Base-by-base conservation (phyloP, 1,284 basidiomycete genomes). In the Fomitopsis schrenkii region DNA sequence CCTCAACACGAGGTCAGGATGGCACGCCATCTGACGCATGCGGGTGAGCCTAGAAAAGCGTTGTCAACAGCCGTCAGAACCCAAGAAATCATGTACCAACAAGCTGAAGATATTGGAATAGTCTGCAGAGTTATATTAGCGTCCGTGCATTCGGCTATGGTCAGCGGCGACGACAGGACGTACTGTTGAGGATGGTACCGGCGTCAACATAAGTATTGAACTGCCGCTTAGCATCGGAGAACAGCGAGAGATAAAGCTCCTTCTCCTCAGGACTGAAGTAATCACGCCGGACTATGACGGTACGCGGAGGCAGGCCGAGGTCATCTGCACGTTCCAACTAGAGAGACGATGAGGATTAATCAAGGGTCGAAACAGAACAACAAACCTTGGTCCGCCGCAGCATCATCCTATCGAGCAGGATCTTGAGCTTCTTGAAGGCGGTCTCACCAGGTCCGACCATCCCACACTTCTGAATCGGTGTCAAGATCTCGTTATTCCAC, bases 221-320 rank as follows among this genome's bases (percentile, higher is more conserved):
- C 72, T 94, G 88, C 55, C 97, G 83, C 75, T 93, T 96, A 9
- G 95, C 95, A 67, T 96, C 94, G 3, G 91, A 90, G 79, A 97
- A 99, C 38, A 99, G 77, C 3, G 92, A 95, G 58, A 90, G 82
- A 76, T 99, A 99, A 12, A 99, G 78, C 70, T 99, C 97, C 74
- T 96, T 97, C 77, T 98, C 96, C 73, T 97, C 94, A 0, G 94
- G 93, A 65, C 94, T 97, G 80, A 99, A 99, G 74, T 91, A 91
- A 74, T 99, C 97, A 57, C 89, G 83, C 44, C 95, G 87, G 63
- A 99, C 90, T 58, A 93, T 83, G 48, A 99, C 92, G 0, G 90
- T 96, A 44, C 97, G 85, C 3, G 97, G 97, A 3, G 97, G 97
- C n/a, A 99, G 79, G 5, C 95, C 97, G 55, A 99, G 86, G 74